Percentiles rank a stretch among this genome's conserved stretches.
phyloP scores from a whole-genome alignment of 2,329 filamentous ascomycete genomes.

The Sporothrix sp. region DNA sequence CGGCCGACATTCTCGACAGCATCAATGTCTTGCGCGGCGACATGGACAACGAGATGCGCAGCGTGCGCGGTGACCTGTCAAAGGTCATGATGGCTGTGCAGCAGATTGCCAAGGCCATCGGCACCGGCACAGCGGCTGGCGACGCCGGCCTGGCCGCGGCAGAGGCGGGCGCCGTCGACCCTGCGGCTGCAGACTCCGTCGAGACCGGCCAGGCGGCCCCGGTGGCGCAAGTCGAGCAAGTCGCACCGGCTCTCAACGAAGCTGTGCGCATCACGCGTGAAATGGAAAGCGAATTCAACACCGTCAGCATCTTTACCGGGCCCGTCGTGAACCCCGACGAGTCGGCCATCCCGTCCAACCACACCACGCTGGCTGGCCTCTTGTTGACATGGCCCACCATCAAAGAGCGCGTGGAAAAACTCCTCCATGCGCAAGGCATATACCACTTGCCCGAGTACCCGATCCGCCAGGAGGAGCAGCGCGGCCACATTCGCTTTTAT shows the following conservation, averaged over 20 bases:
- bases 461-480: slow-evolving; percentile 61
- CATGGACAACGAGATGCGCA: slow-evolving; percentile 26
- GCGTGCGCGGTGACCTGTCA: slow-evolving; percentile 17
- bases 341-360: slow-evolving; percentile 69
- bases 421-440: slow-evolving; percentile 40
- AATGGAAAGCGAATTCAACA: slow-evolving; percentile 34
- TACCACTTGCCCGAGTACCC: slow-evolving; percentile 60
- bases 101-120: not conserved
- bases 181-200: slow-evolving; percentile 14
- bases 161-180: not conserved
- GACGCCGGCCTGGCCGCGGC: not conserved
- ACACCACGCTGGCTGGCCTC: slow-evolving; percentile 82
- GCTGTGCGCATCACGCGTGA: slow-evolving; percentile 27
- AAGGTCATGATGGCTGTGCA: not conserved
- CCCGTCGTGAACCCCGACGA: slow-evolving; percentile 46
- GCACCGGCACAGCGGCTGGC: not conserved
- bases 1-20: slow-evolving; percentile 50
- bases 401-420: slow-evolving; percentile 46
- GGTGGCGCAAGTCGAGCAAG: no score
- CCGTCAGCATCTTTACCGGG: slow-evolving; percentile 38
- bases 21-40: slow-evolving; percentile 23
- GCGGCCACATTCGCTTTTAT: slow-evolving; percentile 65
- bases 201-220: no score
- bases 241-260: no score
- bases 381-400: slow-evolving; percentile 67